A percentile compares a stretch with the other conserved stretches of the same genome.
These are phyloP conservation scores for Lonicera japonica DNA, from an alignment of 129 eudicot species.

Conservation along the genomic window DNA sequence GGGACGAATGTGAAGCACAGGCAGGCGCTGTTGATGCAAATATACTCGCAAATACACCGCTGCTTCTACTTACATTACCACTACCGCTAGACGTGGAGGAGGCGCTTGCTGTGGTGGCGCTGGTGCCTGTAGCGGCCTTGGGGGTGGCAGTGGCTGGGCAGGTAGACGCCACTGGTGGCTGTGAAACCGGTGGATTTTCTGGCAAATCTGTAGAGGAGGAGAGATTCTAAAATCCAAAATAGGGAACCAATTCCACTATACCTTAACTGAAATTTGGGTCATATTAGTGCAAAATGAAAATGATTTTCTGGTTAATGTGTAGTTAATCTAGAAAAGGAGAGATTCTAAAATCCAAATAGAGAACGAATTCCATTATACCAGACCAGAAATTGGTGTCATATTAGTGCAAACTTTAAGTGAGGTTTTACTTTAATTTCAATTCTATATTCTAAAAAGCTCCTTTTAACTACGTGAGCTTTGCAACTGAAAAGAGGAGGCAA, in stretches of 20 bases:
- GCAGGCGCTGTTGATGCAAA: constrained; percentile 38
- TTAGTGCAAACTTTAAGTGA: background rate
- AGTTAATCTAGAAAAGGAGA: no score
- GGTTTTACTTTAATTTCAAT: background rate
- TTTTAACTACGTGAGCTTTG: constrained; percentile 23
- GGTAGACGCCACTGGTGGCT: constrained; percentile 14
- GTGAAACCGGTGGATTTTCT: constrained; percentile 34
- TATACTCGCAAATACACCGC: constrained; percentile 51
- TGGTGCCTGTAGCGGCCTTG: background rate
- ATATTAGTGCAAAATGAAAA: background rate
- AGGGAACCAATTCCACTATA: background rate
- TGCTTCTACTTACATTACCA: constrained; percentile 21
- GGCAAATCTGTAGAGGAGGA: constrained; percentile 39
- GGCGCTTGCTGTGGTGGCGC: constrained; percentile 22
- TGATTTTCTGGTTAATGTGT: no score
- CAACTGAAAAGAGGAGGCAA: constrained; percentile 34
- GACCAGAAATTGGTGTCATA: constrained; percentile 7
- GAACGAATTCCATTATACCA: background rate
- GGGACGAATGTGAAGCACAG: constrained; percentile 25
- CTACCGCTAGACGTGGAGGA: constrained; percentile 32
- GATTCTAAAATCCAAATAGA: background rate
- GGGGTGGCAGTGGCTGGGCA: constrained; percentile 9
- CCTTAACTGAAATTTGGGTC: constrained; percentile 1
- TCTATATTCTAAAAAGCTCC: constrained; percentile 11
- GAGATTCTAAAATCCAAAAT: background rate